A percentile compares a stretch with the other conserved stretches of the same genome.
Conservation (phyloP, 169 alveolate species). For the Theileria orientalis region DNA sequence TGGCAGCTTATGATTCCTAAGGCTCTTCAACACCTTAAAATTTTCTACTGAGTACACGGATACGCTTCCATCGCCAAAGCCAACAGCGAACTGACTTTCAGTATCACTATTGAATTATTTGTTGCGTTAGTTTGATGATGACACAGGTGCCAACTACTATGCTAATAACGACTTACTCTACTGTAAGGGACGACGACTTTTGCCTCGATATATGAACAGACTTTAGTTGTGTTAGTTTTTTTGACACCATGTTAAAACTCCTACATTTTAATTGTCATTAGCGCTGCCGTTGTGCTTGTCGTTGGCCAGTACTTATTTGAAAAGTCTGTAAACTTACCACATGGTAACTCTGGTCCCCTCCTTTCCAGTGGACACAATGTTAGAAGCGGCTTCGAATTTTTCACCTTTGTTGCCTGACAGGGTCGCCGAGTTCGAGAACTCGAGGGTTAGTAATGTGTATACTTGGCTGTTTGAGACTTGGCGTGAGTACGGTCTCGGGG, state of each 20-base stretch:
- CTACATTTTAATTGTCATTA: too few relatives aligned
- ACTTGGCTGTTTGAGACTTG: not conserved
- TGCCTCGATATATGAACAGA: not conserved
- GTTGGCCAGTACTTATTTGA: not conserved
- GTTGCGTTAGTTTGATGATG: not conserved
- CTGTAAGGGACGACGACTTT: not conserved
- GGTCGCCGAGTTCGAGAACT: not conserved
- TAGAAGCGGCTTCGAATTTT: too few relatives aligned
- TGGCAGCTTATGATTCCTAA: conserved; percentile 53
- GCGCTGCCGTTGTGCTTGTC: too few relatives aligned
- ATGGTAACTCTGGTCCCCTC: not conserved
- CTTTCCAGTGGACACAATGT: too few relatives aligned
- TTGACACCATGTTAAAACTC: not conserved
- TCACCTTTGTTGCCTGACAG: not conserved
- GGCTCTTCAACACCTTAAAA: conserved; percentile 14
- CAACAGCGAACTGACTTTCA: conserved; percentile 28
- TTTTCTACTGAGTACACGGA: conserved; percentile 24
- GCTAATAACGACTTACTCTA: conserved; percentile 18
- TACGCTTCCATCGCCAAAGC: conserved; percentile 58
- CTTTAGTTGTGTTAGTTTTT: not conserved
- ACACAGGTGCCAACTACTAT: too few relatives aligned
- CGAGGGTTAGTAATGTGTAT: not conserved
- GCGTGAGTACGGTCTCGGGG: not conserved
- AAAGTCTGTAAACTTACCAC: not conserved
- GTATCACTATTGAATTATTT: conserved; percentile 11